Base-by-base conservation (phyloP, 169 alveolate genomes). In the Perkinsus marinus region DNA sequence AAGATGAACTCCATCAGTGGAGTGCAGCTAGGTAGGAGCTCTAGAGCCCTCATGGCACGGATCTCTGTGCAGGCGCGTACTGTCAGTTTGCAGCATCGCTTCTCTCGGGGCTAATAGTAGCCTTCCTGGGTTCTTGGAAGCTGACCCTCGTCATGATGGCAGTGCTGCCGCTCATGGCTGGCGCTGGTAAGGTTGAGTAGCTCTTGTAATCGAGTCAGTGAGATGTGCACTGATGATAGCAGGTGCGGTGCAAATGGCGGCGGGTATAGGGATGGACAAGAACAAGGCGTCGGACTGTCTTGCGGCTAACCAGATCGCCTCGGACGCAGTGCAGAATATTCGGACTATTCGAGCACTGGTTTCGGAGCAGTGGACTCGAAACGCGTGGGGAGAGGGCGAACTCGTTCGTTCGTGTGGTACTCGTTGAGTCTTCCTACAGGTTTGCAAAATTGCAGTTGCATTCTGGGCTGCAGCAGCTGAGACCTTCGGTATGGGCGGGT, bases 331-430 rank as follows among this genome's bases (percentile, higher is more conserved):
- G 0, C 93, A 93, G 9, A 96, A 95, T 91, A 94, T 94, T 30
- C 92, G 95, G 89, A 96, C 98, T 9, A 96, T 96, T 10, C 91
- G 93, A 41, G 93, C 96, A 39, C 95, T 96, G 92, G 95, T 94
- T 19, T 91, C 94, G 90, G 97, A 96, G 90, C 30, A 94, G 34
- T 57, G 79, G 79, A 57, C 79, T 13, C 7, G 79, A 16, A 57
- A 57, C 79, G 34, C 79, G 79, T 57, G 17, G 68, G 26, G 17
- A 17, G 68, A 43, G 68, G n/a, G n/a, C n/a, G n/a, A 41, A 41
- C 19, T 10, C 46, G 46, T 41, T 41, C 46, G 46, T 10, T 3
- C 46, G 3, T 10, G 46, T 10, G 46, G 19, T 41, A 41, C 3
- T 41, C 46, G 46, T 10, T 6, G 46, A 6, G 46, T 41, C 36